phyloP scores from a whole-genome alignment of 1,284 basidiomycete species.

The Ceraceosorus bombacis region DNA sequence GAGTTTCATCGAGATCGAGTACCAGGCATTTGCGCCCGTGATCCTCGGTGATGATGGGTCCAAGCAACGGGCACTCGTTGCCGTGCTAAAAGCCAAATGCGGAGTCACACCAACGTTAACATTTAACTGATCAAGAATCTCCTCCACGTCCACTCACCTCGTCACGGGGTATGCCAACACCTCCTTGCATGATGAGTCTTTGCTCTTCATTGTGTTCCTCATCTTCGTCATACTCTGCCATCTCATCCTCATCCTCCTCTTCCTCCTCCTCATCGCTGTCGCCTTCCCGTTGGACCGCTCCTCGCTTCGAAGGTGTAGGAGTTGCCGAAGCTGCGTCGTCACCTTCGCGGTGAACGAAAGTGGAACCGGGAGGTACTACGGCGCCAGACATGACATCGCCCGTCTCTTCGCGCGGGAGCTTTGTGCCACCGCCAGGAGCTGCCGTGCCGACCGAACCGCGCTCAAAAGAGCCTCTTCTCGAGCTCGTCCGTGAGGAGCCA shows the following conservation, averaged over 20 bases:
- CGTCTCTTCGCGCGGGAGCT: slow-evolving; percentile 54
- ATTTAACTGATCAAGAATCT: not conserved
- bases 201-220: slow-evolving; percentile 70
- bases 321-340: slow-evolving; percentile 12
- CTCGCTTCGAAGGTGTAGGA: slow-evolving; percentile 49
- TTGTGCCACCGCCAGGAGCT: slow-evolving; percentile 36
- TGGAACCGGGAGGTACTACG: slow-evolving; percentile 64
- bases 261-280: slow-evolving; percentile 16
- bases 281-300: slow-evolving; percentile 38
- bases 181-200: slow-evolving; percentile 67
- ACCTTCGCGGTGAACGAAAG: slow-evolving; percentile 50
- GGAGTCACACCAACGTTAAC: slow-evolving; percentile 3
- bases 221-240: slow-evolving; percentile 52
- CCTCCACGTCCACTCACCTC: slow-evolving; percentile 56
- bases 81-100: slow-evolving; percentile 60
- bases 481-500: slow-evolving; percentile 3
- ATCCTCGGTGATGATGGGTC: slow-evolving; percentile 65
- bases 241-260: slow-evolving; percentile 34
- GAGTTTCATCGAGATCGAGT: slow-evolving; percentile 88
- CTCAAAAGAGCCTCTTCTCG: slow-evolving; percentile 11
- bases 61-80: slow-evolving; percentile 70
- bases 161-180: slow-evolving; percentile 71
- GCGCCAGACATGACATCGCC: slow-evolving; percentile 62
- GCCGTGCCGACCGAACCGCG: slow-evolving; percentile 3
- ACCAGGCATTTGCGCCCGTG: slow-evolving; percentile 78